phyloP scores from a whole-genome alignment of 768 basidiomycete genomes.

The Trametes villosa region DNA sequence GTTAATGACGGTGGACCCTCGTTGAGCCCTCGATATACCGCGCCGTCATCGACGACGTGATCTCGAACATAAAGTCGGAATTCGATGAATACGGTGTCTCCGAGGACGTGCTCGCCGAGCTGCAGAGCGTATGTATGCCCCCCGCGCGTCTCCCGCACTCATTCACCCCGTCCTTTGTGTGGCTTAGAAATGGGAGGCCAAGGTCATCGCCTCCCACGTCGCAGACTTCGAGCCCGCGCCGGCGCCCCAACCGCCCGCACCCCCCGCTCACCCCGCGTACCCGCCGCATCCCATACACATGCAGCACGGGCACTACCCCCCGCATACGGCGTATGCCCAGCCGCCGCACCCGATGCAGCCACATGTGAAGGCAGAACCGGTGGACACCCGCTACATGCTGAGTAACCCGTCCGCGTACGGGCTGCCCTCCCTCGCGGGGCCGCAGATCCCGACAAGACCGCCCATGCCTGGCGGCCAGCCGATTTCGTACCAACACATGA shows the following conservation, averaged over 20 bases:
- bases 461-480: slow-evolving; percentile 58
- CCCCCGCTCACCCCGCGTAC: slow-evolving; percentile 50
- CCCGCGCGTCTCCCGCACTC: slow-evolving; percentile 25
- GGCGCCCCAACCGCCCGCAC: slow-evolving; percentile 45
- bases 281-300: slow-evolving; percentile 43
- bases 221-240: slow-evolving; percentile 83
- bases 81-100: slow-evolving; percentile 97
- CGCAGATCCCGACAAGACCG: slow-evolving; percentile 59
- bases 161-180: slow-evolving; percentile 19
- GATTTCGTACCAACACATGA: slow-evolving; percentile 51
- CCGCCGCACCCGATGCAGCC: slow-evolving; percentile 43
- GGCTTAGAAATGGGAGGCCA: slow-evolving; percentile 91
- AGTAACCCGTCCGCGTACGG: slow-evolving; percentile 51
- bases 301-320: slow-evolving; percentile 52
- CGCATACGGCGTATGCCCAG: slow-evolving; percentile 58
- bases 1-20: slow-evolving; percentile 29
- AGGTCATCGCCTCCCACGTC: slow-evolving; percentile 91
- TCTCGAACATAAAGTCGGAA: slow-evolving; percentile 83
- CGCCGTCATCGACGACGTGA: slow-evolving; percentile 95
- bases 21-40: slow-evolving; percentile 92
- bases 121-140: slow-evolving; percentile 77
- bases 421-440: slow-evolving; percentile 67
- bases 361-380: slow-evolving; percentile 74
- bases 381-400: slow-evolving; percentile 71
- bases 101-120: slow-evolving; percentile 83